These are phyloP conservation scores for Rhizoclosmatium globosum DNA, from an alignment of 192 early-diverging fungal genomes.

Conservation along the genomic window DNA sequence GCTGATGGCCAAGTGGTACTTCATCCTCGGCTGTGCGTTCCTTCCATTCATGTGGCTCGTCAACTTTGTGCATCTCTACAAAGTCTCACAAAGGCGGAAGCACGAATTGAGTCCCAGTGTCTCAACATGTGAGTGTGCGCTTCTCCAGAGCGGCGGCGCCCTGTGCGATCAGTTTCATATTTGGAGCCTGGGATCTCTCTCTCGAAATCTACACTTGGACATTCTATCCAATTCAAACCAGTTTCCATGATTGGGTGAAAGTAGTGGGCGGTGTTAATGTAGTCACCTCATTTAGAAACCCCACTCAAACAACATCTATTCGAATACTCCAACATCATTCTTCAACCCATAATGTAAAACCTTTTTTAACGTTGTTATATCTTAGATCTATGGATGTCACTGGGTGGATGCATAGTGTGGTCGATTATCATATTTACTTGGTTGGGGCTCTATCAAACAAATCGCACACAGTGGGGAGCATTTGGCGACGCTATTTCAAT, in stretches of 20 bases:
- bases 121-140: conserved; percentile 59
- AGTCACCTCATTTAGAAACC: no score
- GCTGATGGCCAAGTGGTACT: conserved; percentile 66
- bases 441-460: conserved; percentile 68
- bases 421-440: conserved; percentile 62
- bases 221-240: not conserved
- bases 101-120: conserved; percentile 58
- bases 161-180: not conserved
- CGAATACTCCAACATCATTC: no score
- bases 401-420: conserved; percentile 56
- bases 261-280: no score
- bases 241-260: not conserved
- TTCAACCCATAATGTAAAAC: no score
- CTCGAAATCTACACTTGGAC: not conserved
- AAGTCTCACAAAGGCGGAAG: conserved; percentile 51
- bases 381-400: conserved; percentile 63
- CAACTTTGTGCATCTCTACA: conserved; percentile 74
- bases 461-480: conserved; percentile 66
- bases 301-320: no score
- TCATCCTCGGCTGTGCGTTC: conserved; percentile 49
- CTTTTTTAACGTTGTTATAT: not conserved
- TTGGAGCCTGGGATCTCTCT: not conserved
- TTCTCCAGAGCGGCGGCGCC: not conserved
- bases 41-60: conserved; percentile 75
- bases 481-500: conserved; percentile 58